Percentiles rank a stretch among this genome's conserved stretches.
Evolutionary conservation across 352 stramenopile species (phyloP).

Genomic region (Elongisporangium anandrum): DNA sequence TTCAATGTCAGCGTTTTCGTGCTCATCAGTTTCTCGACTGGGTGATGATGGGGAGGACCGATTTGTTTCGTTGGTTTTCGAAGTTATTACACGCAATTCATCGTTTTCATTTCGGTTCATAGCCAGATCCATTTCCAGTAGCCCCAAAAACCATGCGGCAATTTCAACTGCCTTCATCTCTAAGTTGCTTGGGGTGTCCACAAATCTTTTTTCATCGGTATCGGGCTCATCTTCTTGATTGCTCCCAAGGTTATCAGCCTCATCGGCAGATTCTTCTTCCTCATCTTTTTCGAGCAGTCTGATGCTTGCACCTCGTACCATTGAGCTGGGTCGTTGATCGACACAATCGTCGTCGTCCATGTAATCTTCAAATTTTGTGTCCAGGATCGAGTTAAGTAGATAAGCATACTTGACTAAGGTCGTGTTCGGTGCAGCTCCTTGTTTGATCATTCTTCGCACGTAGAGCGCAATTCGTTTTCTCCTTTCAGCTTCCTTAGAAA

Average conservation of each 20-base stretch:
- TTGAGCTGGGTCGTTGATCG: neutral
- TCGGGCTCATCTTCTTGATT: slow-evolving; percentile 25
- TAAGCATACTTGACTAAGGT: slow-evolving; percentile 53
- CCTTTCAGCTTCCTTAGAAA: slow-evolving; percentile 30
- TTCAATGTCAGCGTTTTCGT: slow-evolving; percentile 25
- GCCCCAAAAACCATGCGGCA: slow-evolving; percentile 59
- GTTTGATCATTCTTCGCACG: slow-evolving; percentile 54
- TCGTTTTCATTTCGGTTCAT: slow-evolving; percentile 20
- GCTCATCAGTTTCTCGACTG: slow-evolving; percentile 16
- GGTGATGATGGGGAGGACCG: slow-evolving; percentile 1
- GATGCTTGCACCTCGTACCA: neutral
- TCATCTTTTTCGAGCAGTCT: neutral
- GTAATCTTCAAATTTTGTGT: slow-evolving; percentile 66
- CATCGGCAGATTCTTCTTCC: neutral
- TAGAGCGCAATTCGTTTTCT: slow-evolving; percentile 52
- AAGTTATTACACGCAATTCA: slow-evolving; percentile 3
- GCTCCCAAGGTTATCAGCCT: neutral
- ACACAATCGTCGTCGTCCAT: slow-evolving; percentile 14
- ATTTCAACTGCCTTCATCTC: slow-evolving; percentile 68
- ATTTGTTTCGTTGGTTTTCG: neutral
- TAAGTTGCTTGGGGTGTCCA: slow-evolving; percentile 18
- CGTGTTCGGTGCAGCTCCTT: slow-evolving; percentile 63
- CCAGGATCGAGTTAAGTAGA: slow-evolving; percentile 60
- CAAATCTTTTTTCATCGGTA: neutral
- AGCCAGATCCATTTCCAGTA: slow-evolving; percentile 60